Base-by-base conservation (phyloP, 805 yeast genomes). In the Helenozyma rhizophorensis region DNA sequence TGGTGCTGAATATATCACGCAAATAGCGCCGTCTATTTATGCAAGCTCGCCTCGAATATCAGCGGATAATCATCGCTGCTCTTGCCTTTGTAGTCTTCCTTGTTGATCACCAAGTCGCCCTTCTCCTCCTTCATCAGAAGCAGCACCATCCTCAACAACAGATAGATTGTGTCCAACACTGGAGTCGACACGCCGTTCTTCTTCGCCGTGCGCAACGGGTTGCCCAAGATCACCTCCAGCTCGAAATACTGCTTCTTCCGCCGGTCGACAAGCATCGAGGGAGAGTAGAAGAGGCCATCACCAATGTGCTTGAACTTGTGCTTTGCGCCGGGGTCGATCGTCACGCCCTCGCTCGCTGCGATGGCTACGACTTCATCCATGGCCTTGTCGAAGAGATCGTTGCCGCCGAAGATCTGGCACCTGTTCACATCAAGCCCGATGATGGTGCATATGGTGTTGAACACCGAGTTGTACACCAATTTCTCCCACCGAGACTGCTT, bases 251-350 rank as follows among this genome's bases (percentile, higher is more conserved):
- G 79, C 16, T 78, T 76, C 42, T 80, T 78, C 31, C 73, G 60
- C 14, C 70, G 69, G 50, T 83, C 93, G 9, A 80, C 82, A 40
- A 72, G 60, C 90, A 83, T 83, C 4, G 88, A 80, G 2, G 90
- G 90, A 32, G 70, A 67, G 52, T 74, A 83, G 58, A 40, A 45
- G 10, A 42, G 31, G 2, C 47, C 49, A 40, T 65, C 71, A 10
- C 66, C 63, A 14, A 76, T 65, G 42, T 76, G 78, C 23, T 76
- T 53, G 65, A 77, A 72, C 28, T 49, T 40, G 17, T 73, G 63
- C 38, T 74, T 74, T 14, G 68, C 54, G n/a, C 59, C 72, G 15
- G 55, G 67, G 1, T 77, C 76, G 21, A 83, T 48, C 3, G 62
- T 65, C 23, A 73, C 69, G 0, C 85, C 85, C 37, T 80, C 89